A percentile compares a stretch with the other conserved stretches of the same genome.
Conservation (phyloP, 164 flowering plant genomes). For the Magnolia officinalis region DNA sequence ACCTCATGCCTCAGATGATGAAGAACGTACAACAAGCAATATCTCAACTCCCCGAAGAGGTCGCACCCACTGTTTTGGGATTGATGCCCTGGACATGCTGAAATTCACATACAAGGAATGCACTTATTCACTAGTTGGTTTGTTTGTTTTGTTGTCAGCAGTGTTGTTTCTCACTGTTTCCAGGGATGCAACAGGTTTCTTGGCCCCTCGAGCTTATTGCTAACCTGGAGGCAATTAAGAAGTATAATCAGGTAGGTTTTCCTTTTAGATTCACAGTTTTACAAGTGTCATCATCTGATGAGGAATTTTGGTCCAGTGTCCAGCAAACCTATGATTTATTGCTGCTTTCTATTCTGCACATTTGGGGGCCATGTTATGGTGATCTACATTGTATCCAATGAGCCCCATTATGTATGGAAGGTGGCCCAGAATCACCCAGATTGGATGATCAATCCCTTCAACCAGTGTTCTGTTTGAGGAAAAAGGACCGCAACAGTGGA, state of each 20-base stretch:
- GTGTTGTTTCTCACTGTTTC: not conserved
- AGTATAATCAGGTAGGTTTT: conserved; percentile 80
- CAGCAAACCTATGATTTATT: not conserved
- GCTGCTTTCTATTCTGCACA: not conserved
- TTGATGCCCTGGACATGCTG: conserved; percentile 72
- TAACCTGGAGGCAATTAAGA: conserved; percentile 74
- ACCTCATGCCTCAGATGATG: conserved; percentile 28
- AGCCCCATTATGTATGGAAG: not conserved
- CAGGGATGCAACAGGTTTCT: conserved; percentile 52
- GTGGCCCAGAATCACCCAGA: not conserved
- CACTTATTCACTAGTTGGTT: not conserved
- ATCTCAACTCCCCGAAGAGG: conserved; percentile 48
- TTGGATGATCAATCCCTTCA: not conserved
- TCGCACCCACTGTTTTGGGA: conserved; percentile 44
- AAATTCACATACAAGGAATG: conserved; percentile 80
- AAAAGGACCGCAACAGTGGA: not conserved
- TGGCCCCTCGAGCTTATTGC: conserved; percentile 99
- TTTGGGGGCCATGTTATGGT: not conserved
- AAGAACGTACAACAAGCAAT: conserved; percentile 29
- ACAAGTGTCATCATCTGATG: not conserved
- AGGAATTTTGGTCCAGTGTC: not conserved
- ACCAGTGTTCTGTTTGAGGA: not conserved
- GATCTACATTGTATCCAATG: not conserved
- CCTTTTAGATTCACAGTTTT: conserved; percentile 7
- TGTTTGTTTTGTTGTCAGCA: not conserved